Base-by-base conservation (phyloP, 139 green algal species). In the Chlorella sp. region DNA sequence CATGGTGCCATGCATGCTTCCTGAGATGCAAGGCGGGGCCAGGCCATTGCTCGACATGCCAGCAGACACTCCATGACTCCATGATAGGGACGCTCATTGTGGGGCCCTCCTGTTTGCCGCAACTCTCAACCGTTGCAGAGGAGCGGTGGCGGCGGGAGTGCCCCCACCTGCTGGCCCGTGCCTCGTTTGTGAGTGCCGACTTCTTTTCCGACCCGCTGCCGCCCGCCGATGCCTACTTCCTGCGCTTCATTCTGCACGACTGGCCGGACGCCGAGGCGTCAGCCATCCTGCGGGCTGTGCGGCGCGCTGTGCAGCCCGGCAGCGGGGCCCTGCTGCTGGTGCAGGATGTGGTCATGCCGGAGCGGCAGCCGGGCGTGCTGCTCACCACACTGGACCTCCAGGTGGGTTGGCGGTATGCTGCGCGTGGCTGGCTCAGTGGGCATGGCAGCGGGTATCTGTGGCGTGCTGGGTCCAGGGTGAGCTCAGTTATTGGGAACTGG, bases 241-340 rank as follows among this genome's bases (percentile, higher is more conserved):
- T 75, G 68, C 38, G 38, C 38, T 75, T 48, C 68, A 75, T 78
- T 30, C 43, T 78, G 28, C 72, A 78, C 72, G 72, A 78, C 72
- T 78, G 72, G 72, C 9, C 28, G 14, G 72, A 78, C 30, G 30
- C 72, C 30, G 43, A 78, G 72, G 72, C 72, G 14, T 4, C 43
- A 32, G 24, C 24, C 43, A 78, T 78, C 72, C 72, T 78, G 72
- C 28, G 28, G 17, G 46, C 72, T 34, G 43, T 78, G 72, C 72
- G 72, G 24, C 28, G 43, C 43, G 72, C 72, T 44, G 41, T 78
- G 22, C 24, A 22, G 8, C 28, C 43, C 43, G 44, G 72, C 72
- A 19, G 11, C 43, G 30, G 38, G 30, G 30, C 28, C 1, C 8
- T 34, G 43, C 72, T 78, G 72, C 72, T 78, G 26, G 56, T 78